These are phyloP conservation scores for Russula sp. DNA, from an alignment of 768 basidiomycete species.

Conservation along the genomic window DNA sequence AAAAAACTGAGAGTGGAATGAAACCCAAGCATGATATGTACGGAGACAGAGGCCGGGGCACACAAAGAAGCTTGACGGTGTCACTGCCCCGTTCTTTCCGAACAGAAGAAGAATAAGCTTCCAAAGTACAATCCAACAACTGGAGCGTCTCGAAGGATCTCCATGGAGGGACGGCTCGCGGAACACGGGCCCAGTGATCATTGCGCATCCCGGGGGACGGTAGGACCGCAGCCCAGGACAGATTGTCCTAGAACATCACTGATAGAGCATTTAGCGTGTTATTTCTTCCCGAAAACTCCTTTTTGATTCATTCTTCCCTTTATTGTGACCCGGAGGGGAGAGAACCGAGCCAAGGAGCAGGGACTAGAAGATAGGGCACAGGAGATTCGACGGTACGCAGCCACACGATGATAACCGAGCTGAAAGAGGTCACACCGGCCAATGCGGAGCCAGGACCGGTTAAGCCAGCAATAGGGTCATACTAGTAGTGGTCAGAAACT, in stretches of 20 bases:
- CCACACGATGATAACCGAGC: not conserved
- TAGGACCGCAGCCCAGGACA: not conserved
- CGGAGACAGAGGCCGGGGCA: not conserved
- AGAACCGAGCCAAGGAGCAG: not conserved
- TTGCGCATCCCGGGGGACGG: no score
- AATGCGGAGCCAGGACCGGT: not conserved
- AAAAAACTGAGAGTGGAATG: not conserved
- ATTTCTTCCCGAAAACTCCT: not conserved
- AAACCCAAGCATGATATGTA: not conserved
- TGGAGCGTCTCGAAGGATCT: not conserved
- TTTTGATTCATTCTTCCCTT: not conserved
- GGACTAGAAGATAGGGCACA: not conserved
- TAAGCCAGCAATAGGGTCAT: not conserved
- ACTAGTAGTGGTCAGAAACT: no score
- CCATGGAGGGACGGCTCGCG: not conserved
- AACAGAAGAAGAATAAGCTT: not conserved
- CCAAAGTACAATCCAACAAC: constrained; percentile 1
- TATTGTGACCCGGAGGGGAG: not conserved
- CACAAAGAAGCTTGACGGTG: not conserved
- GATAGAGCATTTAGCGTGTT: not conserved
- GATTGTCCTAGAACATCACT: not conserved
- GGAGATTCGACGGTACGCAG: not conserved
- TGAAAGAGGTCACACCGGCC: not conserved
- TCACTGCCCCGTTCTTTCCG: not conserved
- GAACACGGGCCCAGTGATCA: not conserved